These are phyloP conservation scores for Uncinocarpus reesii DNA, from an alignment of 2,329 filamentous ascomycete species.

Conservation along the genomic window DNA sequence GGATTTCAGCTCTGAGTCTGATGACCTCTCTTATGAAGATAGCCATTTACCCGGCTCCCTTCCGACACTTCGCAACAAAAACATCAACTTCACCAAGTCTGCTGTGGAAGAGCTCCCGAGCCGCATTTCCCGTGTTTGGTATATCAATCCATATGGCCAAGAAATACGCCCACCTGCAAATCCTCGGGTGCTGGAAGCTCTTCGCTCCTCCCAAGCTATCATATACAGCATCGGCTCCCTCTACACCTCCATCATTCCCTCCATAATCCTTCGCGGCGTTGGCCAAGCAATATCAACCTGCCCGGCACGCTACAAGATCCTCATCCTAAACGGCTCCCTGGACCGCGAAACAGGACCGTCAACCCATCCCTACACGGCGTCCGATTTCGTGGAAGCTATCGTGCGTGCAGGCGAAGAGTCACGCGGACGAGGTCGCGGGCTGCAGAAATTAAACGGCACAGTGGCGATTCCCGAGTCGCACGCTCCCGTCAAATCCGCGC, in stretches of 20 bases:
- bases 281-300: conserved; percentile 52
- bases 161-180: conserved; percentile 82
- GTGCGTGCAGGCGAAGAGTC: conserved; percentile 63
- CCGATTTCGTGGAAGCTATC: conserved; percentile 75
- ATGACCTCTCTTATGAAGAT: conserved; percentile 31
- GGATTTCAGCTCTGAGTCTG: conserved; percentile 24
- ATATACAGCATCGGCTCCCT: conserved; percentile 91
- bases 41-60: conserved; percentile 53
- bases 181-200: conserved; percentile 61
- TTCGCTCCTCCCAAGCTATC: conserved; percentile 55
- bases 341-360: conserved; percentile 80
- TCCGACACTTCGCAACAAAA: conserved; percentile 65
- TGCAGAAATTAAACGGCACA: conserved; percentile 2
- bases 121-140: conserved; percentile 77
- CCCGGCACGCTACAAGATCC: conserved; percentile 55
- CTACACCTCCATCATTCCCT: conserved; percentile 81
- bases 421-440: conserved; percentile 35
- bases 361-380: conserved; percentile 54
- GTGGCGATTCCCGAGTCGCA: neutral
- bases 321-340: conserved; percentile 72
- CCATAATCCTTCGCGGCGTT: conserved; percentile 65
- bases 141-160: conserved; percentile 97
- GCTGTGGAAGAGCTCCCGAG: conserved; percentile 70
- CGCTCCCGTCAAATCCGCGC: neutral
- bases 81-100: conserved; percentile 70